These are phyloP conservation scores for Exidia glandulosa DNA, from an alignment of 768 basidiomycete genomes.

Conservation along the genomic window DNA sequence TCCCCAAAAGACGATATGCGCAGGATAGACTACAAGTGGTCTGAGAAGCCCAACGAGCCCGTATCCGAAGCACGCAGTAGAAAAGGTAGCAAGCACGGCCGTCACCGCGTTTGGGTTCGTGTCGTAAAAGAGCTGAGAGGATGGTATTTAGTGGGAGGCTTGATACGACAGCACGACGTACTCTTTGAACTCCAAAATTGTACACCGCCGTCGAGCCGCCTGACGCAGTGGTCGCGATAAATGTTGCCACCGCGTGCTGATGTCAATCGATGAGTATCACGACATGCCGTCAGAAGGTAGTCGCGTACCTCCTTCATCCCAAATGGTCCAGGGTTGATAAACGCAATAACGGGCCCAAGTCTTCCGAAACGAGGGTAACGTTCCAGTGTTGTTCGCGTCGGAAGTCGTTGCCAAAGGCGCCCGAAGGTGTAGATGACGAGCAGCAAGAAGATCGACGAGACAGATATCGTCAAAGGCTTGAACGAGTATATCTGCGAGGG, in stretches of 20 bases:
- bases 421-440: conserved; percentile 44
- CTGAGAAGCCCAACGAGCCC: conserved; percentile 49
- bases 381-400: conserved; percentile 14
- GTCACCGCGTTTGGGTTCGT: conserved; percentile 43
- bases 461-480: conserved; percentile 42
- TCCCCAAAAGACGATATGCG: conserved; percentile 9
- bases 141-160: not conserved
- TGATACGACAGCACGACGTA: conserved; percentile 14
- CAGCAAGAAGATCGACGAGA: conserved; percentile 47
- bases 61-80: conserved; percentile 29
- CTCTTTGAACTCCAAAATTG: conserved; percentile 53
- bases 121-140: conserved; percentile 43
- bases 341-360: conserved; percentile 30
- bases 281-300: not conserved
- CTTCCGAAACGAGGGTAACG: conserved; percentile 26
- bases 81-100: conserved; percentile 41
- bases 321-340: conserved; percentile 51
- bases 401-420: conserved; percentile 30
- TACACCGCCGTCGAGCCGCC: conserved; percentile 40
- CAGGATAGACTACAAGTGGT: conserved; percentile 40
- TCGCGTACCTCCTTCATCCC: conserved; percentile 42
- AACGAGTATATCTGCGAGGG: conserved; percentile 42
- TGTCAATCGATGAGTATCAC: not conserved
- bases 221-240: conserved; percentile 48
- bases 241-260: conserved; percentile 48